Conservation (phyloP, 768 basidiomycete genomes). For the Wakefieldia striispora region DNA sequence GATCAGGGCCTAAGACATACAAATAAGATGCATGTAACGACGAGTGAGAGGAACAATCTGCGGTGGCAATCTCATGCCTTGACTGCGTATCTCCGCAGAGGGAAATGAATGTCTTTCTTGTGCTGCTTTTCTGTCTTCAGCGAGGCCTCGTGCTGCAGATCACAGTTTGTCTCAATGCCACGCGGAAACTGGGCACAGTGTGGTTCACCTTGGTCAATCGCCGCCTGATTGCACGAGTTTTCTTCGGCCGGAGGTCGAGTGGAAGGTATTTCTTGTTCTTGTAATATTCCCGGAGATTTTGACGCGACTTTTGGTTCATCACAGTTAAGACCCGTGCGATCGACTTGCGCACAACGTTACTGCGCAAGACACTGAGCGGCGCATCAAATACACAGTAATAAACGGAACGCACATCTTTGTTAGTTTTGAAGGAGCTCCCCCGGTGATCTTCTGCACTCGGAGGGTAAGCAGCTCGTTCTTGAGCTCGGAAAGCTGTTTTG, state of each 20-base stretch:
- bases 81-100: slow-evolving; percentile 90
- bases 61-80: slow-evolving; percentile 62
- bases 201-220: slow-evolving; percentile 80
- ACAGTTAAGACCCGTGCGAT: slow-evolving; percentile 98
- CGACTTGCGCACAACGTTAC: slow-evolving; percentile 95
- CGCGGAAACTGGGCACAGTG: background rate
- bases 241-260: slow-evolving; percentile 96
- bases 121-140: slow-evolving; percentile 88
- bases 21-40: slow-evolving; percentile 32
- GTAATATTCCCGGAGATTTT: slow-evolving; percentile 97
- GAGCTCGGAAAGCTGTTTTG: slow-evolving; percentile 90
- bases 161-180: slow-evolving; percentile 5
- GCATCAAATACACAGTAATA: background rate
- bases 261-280: slow-evolving; percentile 95
- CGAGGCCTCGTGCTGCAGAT: slow-evolving; percentile 70
- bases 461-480: slow-evolving; percentile 92
- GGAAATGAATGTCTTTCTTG: slow-evolving; percentile 96
- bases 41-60: slow-evolving; percentile 20
- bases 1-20: slow-evolving; percentile 40
- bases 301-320: slow-evolving; percentile 96
- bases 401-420: slow-evolving; percentile 83
- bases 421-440: slow-evolving; percentile 92
- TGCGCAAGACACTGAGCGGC: slow-evolving; percentile 31
- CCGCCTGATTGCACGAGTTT: slow-evolving; percentile 97
- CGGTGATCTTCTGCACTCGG: slow-evolving; percentile 97